These are phyloP conservation scores for Fusarium miscanthi DNA, from an alignment of 2,329 filamentous ascomycete species.

Conservation along the genomic window DNA sequence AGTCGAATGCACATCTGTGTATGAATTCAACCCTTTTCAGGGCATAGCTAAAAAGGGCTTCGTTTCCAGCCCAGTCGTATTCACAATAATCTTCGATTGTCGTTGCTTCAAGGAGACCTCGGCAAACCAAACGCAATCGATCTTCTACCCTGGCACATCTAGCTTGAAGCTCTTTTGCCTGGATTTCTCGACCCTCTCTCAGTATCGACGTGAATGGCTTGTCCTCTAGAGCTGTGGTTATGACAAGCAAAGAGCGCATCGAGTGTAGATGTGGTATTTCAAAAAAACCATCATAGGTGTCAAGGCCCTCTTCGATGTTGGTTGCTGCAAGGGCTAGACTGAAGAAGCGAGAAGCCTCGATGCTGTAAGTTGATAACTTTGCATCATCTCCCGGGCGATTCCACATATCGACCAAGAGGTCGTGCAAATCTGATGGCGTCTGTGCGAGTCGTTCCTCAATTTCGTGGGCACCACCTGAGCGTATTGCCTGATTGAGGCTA, in stretches of 20 bases:
- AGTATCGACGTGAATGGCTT: fast-evolving
- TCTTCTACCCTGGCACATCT: fast-evolving
- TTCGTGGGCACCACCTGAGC: fast-evolving
- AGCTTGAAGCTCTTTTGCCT: fast-evolving
- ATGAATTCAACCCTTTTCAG: fast-evolving
- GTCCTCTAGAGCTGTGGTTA: neutral
- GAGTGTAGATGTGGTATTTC: neutral
- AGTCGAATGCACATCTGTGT: neutral
- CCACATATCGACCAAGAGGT: neutral
- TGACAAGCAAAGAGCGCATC: neutral
- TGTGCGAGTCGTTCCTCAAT: neutral
- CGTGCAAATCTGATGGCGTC: neutral
- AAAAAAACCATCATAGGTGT: too few species aligned
- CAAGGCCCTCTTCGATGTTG: fast-evolving
- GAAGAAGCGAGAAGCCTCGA: neutral
- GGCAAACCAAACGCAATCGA: neutral
- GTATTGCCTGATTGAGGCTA: neutral
- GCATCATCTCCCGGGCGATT: fast-evolving
- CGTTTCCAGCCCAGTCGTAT: fast-evolving
- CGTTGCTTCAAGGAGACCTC: neutral
- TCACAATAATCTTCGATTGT: fast-evolving
- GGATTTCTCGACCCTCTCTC: fast-evolving
- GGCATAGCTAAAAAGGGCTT: fast-evolving
- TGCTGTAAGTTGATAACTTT: fast-evolving
- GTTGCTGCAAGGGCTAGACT: fast-evolving